phyloP scores from a whole-genome alignment of 2,329 filamentous ascomycete genomes.

The Coniosporium tulheliwenetii region DNA sequence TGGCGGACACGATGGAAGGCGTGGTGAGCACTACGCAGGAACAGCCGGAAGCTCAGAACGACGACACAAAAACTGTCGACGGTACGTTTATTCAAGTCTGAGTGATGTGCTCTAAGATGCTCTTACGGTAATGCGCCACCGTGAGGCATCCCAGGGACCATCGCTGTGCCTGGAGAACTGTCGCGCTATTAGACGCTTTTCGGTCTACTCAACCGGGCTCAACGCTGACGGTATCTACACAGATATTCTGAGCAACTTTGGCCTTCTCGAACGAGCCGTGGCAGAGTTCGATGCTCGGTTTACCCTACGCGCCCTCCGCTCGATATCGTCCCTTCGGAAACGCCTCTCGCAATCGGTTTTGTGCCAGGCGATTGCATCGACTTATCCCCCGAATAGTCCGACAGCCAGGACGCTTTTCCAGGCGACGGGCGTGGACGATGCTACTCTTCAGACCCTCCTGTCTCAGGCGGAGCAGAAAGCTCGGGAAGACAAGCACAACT shows the following conservation, averaged over 20 bases:
- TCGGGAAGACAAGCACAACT: conserved; percentile 30
- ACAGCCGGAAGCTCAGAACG: conserved; percentile 23
- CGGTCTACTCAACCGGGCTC: background rate
- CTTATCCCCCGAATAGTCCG: conserved; percentile 53
- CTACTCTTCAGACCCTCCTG: conserved; percentile 40
- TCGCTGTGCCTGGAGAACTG: background rate
- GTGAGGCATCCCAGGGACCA: conserved; percentile 1
- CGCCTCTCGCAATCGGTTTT: conserved; percentile 70
- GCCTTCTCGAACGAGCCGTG: conserved; percentile 80
- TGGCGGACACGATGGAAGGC: conserved; percentile 36
- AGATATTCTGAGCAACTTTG: conserved; percentile 96
- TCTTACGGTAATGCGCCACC: background rate
- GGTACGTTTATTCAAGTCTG: conserved; percentile 12
- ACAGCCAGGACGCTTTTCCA: conserved; percentile 55
- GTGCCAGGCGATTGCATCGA: conserved; percentile 64
- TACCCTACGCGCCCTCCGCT: conserved; percentile 81
- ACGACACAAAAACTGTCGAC: conserved; percentile 21
- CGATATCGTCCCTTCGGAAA: conserved; percentile 92
- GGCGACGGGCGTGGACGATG: conserved; percentile 51
- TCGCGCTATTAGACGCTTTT: background rate
- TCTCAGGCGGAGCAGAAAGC: conserved; percentile 49
- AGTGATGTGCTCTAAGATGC: too few species aligned
- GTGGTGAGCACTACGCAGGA: conserved; percentile 23
- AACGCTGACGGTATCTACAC: conserved; percentile 2
- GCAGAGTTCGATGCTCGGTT: conserved; percentile 89